Base-by-base conservation (phyloP, 108 stramenopile genomes). In the Pseudonitzschia pungens region DNA sequence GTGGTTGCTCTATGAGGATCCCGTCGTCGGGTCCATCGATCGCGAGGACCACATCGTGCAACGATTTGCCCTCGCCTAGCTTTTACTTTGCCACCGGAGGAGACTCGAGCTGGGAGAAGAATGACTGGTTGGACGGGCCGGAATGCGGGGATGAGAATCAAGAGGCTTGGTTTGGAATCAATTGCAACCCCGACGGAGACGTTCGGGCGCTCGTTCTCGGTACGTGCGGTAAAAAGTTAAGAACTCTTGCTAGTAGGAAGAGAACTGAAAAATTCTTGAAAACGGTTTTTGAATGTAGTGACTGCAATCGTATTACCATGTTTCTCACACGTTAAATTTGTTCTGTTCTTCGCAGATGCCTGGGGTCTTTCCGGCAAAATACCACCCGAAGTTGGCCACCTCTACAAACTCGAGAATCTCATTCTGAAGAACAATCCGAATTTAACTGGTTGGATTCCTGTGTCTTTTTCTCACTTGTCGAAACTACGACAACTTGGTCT, bases 111-210 rank as follows among this genome's bases (percentile, higher is more conserved):
- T 81, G 79, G 79, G 71, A 67, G 10, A 45, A 53, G 16, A 86
- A 84, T 53, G 80, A 86, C 36, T 93, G 92, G 92, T 28, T 93
- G 32, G 63, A 62, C 26, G 86, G 81, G 9, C 84, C 88, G 44
- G 92, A 93, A 75, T 93, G 92, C 64, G 68, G 68, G n/a, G 60
- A 59, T 59, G 44, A 50, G 5, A 70, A 74, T 27, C 42, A 50
- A 7, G 63, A 63, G 28, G 40, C 63, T 29, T 89, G 88, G 88
- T 68, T 64, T 56, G 86, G 87, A 28, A 70, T 87, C 21, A 68
- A 54, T 53, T 90, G 89, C 56, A 82, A 84, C 43, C 69, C 72
- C 28, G 77, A 83, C 31, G 85, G 81, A 8, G 59, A 76, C n/a
- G 82, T 93, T 51, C 80, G 81, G 65, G 78, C 83, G 0, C 22